Base-by-base conservation (phyloP, 495 filamentous ascomycete species). In the Aspergillus panamensis region DNA sequence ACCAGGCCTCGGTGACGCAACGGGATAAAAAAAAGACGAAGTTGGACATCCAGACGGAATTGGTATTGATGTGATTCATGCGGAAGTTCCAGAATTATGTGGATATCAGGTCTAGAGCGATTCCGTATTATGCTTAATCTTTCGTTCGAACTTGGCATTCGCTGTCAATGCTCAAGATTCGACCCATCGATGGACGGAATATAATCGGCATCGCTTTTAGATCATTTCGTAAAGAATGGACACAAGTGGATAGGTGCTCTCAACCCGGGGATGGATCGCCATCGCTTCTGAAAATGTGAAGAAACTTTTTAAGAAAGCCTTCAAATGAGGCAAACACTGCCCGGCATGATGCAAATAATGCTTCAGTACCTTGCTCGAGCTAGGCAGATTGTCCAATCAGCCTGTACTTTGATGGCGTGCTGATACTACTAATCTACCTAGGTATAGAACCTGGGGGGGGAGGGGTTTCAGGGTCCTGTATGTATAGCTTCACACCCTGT, bases 321-420 rank as follows among this genome's bases (percentile, higher is more conserved):
- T 25, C 25, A 25, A 2, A 2, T 25, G 25, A 25, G 25, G 25
- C 25, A 25, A 25, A 25, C 25, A 25, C 48, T 51, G 3, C 48
- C 10, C 42, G 9, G 9, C 5, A 6, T 45, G 17, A 45, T 45
- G 42, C 42, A 45, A 17, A 45, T 19, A n/a, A 45, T 20, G 20
- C 16, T 45, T 21, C 42, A 45, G 42, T 7, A 45, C 42, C 42
- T 20, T 31, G 40, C 32, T 6, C 39, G 39, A 19, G 37, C 17
- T 45, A 48, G 31, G 20, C n/a, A 25, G 16, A 52, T 6, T 45
- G 39, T 17, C 37, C 55, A 57, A 51, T 51, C 35, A 57, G n/a
- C 39, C 6, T n/a, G n/a, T 1, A 9, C 32, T 8, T 43, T 42
- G 47, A 57, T 57, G 47, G 55, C 47, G 55, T 57, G 55, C 55